Base-by-base conservation (phyloP, 176 grass and related monocot species). In the Dendrocalamus sinicus region DNA sequence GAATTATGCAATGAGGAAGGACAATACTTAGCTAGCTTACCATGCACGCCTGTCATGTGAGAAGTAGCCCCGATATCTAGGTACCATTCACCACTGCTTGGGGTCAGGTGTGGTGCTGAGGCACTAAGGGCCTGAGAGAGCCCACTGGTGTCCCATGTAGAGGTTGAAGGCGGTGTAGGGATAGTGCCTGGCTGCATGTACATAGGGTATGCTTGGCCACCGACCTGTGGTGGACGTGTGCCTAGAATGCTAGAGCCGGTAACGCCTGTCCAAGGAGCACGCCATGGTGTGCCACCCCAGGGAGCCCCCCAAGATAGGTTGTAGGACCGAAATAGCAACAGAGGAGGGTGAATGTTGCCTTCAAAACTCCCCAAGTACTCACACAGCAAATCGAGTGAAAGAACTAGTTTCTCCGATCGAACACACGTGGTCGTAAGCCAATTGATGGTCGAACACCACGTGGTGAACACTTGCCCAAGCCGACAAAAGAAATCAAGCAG, bases 81-180 rank as follows among this genome's bases (percentile, higher is more conserved):
- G 17, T 20, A 20, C 51, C 51, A 76, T 1, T 40, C 51, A 0
- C 24, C 23, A 3, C 3, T 0, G 0, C 11, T 0, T 0, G 23
- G 4, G 0, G 46, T 4, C 8, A 35, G 72, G 0, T 53, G 47
- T 8, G 19, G 47, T 15, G 14, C 51, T 4, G 0, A 50, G 2
- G 47, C 1, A 0, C 30, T 48, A 1, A 74, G 72, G 0, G 24
- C 72, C 0, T 74, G 14, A 2, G 47, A 9, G 1, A 53, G 72
- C 0, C 72, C 13, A 4, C 0, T 52, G 0, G 23, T 30, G 24
- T 74, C 72, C 23, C 13, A 74, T 0, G 11, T 2, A 13, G 70
- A 16, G 13, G 64, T 35, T 67, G 64, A 67, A 37, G 13, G 8
- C 5, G 0, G 0, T 14, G 3, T 1, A 4, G 15, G 5, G 6